Evolutionary conservation across 495 filamentous ascomycete genomes (phyloP).

Genomic region (Penicillium malachiteum): DNA sequence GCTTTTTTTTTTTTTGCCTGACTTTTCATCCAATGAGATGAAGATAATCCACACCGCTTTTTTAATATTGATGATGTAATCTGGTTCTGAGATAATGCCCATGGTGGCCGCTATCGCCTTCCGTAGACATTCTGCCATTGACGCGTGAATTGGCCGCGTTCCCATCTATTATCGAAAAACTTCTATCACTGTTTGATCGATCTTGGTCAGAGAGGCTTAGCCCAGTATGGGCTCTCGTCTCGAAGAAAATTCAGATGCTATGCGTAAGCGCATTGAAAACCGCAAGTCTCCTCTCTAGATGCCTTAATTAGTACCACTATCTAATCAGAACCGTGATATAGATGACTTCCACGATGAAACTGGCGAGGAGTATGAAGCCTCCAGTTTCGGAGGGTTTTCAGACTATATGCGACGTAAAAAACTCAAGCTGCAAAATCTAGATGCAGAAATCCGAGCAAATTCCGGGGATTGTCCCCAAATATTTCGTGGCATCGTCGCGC

Average conservation of each 20-base stretch:
- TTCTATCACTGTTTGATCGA: too few relatives aligned
- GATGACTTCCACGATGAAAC: conserved; percentile 66
- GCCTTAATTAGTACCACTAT: conserved; percentile 2
- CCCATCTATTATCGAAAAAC: too few relatives aligned
- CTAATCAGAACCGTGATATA: conserved; percentile 23
- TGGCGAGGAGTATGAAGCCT: conserved; percentile 88
- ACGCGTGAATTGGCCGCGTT: conserved; percentile 17
- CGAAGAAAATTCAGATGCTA: conserved; percentile 69
- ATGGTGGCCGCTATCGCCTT: too few relatives aligned
- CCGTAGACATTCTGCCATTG: too few relatives aligned
- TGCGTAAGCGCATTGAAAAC: conserved; percentile 80
- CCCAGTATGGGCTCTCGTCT: conserved; percentile 75
- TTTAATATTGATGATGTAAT: too few relatives aligned
- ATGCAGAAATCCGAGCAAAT: conserved; percentile 71
- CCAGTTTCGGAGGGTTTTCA: conserved; percentile 80
- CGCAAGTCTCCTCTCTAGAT: conserved; percentile 37
- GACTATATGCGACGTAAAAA: conserved; percentile 95
- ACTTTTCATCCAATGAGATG: conserved; percentile 14
- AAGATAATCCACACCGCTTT: conserved; percentile 19
- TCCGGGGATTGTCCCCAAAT: conserved; percentile 71
- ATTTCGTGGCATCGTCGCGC: conserved; percentile 84
- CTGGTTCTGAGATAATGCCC: too few relatives aligned
- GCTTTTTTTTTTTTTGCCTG: conserved; percentile 21
- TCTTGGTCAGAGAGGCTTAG: neutral
- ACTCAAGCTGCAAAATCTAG: conserved; percentile 90